Evolutionary conservation across 805 yeast genomes (phyloP).

Genomic region (Wickerhamomyces subpelliculosus): DNA sequence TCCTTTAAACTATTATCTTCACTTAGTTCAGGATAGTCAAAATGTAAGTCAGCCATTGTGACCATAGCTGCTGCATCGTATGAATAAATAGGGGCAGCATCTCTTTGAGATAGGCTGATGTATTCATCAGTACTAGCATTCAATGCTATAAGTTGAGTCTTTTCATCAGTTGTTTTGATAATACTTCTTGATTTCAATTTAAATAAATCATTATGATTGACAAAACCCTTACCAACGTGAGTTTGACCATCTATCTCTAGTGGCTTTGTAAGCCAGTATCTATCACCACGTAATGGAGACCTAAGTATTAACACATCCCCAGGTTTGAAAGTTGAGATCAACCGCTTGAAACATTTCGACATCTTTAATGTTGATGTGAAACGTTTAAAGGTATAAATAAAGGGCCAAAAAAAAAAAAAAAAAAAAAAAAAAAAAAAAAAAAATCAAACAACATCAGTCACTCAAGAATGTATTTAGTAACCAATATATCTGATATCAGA

Average conservation of each 20-base stretch:
- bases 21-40: conserved; percentile 29
- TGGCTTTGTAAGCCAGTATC: conserved; percentile 21
- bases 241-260: conserved; percentile 11
- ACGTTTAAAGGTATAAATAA: background rate
- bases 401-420: background rate
- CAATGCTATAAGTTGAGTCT: conserved; percentile 26
- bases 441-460: background rate
- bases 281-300: background rate
- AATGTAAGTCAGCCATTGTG: conserved; percentile 37
- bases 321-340: background rate
- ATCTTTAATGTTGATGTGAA: background rate
- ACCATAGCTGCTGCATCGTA: conserved; percentile 43
- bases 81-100: conserved; percentile 46
- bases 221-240: conserved; percentile 17
- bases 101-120: conserved; percentile 31
- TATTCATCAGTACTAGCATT: conserved; percentile 42
- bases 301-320: background rate
- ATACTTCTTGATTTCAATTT: conserved; percentile 30
- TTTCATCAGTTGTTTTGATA: conserved; percentile 19
- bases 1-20: conserved; percentile 4
- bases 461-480: conserved; percentile 10
- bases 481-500: conserved; percentile 4
- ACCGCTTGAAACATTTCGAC: background rate
- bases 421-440: background rate
- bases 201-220: conserved; percentile 32